phyloP scores from a whole-genome alignment of 441 rosid genomes.

The Dalechampia spathulata region DNA sequence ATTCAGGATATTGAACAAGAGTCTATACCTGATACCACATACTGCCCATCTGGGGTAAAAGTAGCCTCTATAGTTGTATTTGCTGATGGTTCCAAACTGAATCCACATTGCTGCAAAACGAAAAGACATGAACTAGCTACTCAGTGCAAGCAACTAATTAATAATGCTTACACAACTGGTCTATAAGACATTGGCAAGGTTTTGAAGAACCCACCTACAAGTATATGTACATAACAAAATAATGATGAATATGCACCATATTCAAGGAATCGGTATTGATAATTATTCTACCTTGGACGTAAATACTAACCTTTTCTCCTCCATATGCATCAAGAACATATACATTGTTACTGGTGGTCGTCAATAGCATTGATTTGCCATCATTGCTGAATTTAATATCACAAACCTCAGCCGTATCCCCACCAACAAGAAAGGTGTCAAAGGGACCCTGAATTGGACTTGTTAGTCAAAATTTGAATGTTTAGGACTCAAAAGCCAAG shows the following conservation, averaged over 20 bases:
- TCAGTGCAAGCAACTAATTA: conserved; percentile 1
- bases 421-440: conserved; percentile 93
- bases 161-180: neutral
- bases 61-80: conserved; percentile 76
- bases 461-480: conserved; percentile 10
- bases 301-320: conserved; percentile 88
- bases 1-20: conserved; percentile 1
- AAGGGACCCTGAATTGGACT: conserved; percentile 71
- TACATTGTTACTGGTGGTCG: conserved; percentile 67
- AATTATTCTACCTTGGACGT: neutral
- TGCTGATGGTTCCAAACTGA: conserved; percentile 85
- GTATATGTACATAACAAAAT: neutral
- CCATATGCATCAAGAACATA: conserved; percentile 88
- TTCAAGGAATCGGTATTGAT: neutral
- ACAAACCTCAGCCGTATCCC: conserved; percentile 89
- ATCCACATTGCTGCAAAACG: conserved; percentile 68
- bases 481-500: neutral
- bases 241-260: neutral
- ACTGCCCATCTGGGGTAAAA: conserved; percentile 96
- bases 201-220: neutral
- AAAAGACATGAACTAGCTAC: conserved; percentile 2
- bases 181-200: neutral
- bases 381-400: conserved; percentile 94
- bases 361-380: conserved; percentile 88
- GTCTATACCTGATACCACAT: conserved; percentile 73